phyloP scores from a whole-genome alignment of 768 basidiomycete genomes.

The Hysterangium stoloniferum region DNA sequence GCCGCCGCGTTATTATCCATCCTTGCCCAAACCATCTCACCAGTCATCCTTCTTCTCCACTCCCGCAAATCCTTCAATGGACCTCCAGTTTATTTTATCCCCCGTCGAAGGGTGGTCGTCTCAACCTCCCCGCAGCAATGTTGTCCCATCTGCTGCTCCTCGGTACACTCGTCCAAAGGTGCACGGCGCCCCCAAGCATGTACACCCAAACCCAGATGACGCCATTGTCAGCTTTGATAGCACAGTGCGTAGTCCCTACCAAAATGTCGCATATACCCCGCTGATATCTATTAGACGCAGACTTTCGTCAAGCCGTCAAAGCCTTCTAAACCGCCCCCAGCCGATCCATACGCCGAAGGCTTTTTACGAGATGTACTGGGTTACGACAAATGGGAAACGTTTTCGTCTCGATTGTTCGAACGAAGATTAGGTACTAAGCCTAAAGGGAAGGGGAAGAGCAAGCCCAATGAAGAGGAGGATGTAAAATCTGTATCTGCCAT shows the following conservation, averaged over 20 bases:
- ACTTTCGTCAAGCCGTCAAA: constrained; percentile 9
- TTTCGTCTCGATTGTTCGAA: constrained; percentile 40
- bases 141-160: neutral
- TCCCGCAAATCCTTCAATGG: constrained; percentile 4
- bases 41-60: neutral
- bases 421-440: constrained; percentile 30
- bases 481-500: constrained; percentile 33
- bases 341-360: constrained; percentile 37
- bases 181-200: neutral
- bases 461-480: constrained; percentile 17
- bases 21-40: neutral
- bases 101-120: constrained; percentile 5
- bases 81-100: constrained; percentile 8
- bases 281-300: constrained; percentile 2
- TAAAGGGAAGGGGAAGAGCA: constrained; percentile 17
- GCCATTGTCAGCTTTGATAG: constrained; percentile 9
- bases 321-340: constrained; percentile 10
- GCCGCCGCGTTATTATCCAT: neutral
- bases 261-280: neutral
- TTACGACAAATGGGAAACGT: constrained; percentile 36
- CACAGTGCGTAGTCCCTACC: neutral
- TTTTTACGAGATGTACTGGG: constrained; percentile 40
- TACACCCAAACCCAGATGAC: constrained; percentile 6
- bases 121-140: neutral
- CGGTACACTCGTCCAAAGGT: no score